Conservation (phyloP, 2,329 filamentous ascomycete genomes). For the Pestalotiopsis sp. region DNA sequence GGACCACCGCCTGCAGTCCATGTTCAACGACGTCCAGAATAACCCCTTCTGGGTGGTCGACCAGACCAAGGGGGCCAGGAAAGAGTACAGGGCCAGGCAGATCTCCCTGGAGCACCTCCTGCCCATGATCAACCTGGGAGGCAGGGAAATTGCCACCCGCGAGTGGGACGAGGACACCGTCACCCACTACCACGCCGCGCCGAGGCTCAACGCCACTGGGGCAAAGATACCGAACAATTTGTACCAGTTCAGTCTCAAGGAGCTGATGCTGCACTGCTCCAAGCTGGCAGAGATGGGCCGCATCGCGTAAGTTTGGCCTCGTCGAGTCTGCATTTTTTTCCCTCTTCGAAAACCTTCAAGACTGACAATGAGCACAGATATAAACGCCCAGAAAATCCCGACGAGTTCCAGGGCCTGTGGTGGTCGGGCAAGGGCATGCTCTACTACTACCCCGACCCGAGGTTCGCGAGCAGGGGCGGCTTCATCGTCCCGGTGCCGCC, state of each 20-base stretch:
- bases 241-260: slow-evolving; percentile 30
- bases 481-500: neutral
- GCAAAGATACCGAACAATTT: slow-evolving; percentile 19
- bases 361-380: neutral
- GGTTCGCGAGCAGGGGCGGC: neutral
- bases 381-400: slow-evolving; percentile 1
- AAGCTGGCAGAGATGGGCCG: slow-evolving; percentile 22
- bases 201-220: slow-evolving; percentile 19
- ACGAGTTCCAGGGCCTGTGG: neutral
- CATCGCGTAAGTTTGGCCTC: slow-evolving; percentile 25
- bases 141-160: neutral
- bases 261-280: slow-evolving; percentile 22
- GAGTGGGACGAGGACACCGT: neutral
- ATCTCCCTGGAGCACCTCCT: slow-evolving; percentile 18
- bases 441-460: neutral
- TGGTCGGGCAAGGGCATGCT: slow-evolving; percentile 5
- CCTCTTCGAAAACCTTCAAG: neutral
- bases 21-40: slow-evolving; percentile 19
- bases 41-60: slow-evolving; percentile 13
- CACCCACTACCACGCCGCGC: neutral
- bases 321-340: too few species aligned
- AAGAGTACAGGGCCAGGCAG: slow-evolving; percentile 5
- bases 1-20: slow-evolving; percentile 29
- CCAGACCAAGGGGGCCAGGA: neutral
- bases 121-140: slow-evolving; percentile 14